These are phyloP conservation scores for Zalaria obscura DNA, from an alignment of 2,329 filamentous ascomycete species.

Conservation along the genomic window DNA sequence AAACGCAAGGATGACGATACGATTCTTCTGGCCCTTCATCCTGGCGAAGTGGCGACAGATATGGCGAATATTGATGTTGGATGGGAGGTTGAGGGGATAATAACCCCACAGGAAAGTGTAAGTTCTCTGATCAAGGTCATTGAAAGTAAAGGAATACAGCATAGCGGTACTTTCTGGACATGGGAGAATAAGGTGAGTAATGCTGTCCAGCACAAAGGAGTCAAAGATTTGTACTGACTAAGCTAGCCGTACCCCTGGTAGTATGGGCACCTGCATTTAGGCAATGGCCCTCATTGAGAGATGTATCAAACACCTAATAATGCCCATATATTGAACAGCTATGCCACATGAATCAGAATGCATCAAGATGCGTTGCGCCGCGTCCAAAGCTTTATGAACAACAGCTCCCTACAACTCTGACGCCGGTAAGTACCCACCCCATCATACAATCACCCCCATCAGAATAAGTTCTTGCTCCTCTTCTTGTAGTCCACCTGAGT, in stretches of 20 bases:
- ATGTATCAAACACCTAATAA: too few relatives aligned
- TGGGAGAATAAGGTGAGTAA: conserved; percentile 30
- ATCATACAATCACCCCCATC: too few relatives aligned
- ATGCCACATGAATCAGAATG: too few relatives aligned
- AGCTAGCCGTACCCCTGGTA: conserved; percentile 16
- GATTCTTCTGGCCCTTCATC: conserved; percentile 40
- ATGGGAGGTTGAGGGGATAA: conserved; percentile 39
- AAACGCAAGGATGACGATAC: conserved; percentile 35
- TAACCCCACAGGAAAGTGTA: conserved; percentile 36
- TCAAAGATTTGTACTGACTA: not conserved
- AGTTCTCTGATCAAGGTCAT: conserved; percentile 36
- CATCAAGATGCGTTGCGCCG: too few relatives aligned
- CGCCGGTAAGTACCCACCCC: too few relatives aligned
- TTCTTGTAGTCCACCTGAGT: not conserved
- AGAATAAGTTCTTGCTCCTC: conserved; percentile 3
- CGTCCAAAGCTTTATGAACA: too few relatives aligned
- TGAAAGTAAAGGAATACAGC: conserved; percentile 30
- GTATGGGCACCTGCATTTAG: not conserved
- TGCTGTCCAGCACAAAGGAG: not conserved
- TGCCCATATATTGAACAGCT: too few relatives aligned
- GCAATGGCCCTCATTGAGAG: too few relatives aligned
- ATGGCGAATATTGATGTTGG: conserved; percentile 38
- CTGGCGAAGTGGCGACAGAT: conserved; percentile 42
- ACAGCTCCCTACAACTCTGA: too few relatives aligned
- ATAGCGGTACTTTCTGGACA: conserved; percentile 43